Conservation (phyloP, 495 filamentous ascomycete genomes). For the Trichoderma orchidacearum region DNA sequence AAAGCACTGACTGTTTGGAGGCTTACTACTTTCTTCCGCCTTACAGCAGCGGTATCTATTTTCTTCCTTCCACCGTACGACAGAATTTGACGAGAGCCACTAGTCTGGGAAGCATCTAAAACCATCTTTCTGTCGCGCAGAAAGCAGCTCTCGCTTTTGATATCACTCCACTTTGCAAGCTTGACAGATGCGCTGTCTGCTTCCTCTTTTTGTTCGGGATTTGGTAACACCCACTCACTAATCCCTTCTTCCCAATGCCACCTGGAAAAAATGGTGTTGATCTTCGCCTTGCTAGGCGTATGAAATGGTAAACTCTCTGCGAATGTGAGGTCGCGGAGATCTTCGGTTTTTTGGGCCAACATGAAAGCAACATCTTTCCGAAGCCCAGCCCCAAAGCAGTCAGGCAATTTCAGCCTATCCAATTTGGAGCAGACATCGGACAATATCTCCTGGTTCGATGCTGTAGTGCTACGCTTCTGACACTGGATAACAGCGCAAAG, state of each 20-base stretch:
- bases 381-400: conserved; percentile 3
- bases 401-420: conserved; percentile 8
- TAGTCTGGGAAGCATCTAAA: background rate
- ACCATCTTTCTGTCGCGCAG: background rate
- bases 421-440: conserved; percentile 13
- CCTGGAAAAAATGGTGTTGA: conserved; percentile 16
- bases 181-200: background rate
- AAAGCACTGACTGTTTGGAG: background rate
- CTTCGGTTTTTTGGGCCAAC: conserved; percentile 25
- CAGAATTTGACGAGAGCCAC: background rate
- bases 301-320: conserved; percentile 19
- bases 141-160: background rate
- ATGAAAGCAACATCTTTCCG: conserved; percentile 20
- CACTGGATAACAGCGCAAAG: background rate
- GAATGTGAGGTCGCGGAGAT: conserved; percentile 26
- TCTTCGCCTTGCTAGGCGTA: background rate
- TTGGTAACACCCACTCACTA: conserved; percentile 36
- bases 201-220: conserved; percentile 9
- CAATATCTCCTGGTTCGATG: conserved; percentile 1
- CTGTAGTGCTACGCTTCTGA: background rate
- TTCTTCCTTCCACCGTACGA: background rate
- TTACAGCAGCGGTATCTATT: background rate
- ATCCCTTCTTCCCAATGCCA: conserved; percentile 41
- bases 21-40: background rate
- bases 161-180: background rate